phyloP scores from a whole-genome alignment of 352 stramenopile species.

The Phytophthora pistaciae region DNA sequence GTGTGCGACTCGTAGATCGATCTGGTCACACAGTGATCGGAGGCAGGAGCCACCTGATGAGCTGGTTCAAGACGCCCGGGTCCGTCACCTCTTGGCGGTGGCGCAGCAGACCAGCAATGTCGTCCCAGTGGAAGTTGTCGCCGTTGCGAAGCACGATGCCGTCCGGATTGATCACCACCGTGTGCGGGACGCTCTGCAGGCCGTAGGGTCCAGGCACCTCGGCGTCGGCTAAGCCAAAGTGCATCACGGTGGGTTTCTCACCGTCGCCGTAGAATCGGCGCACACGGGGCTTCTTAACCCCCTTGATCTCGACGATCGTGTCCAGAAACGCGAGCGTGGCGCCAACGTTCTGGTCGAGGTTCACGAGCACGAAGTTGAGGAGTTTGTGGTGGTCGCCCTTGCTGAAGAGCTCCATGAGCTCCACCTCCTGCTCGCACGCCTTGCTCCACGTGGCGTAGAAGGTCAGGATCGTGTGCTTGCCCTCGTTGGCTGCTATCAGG shows the following conservation, averaged over 20 bases:
- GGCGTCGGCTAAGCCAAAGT: constrained; percentile 51
- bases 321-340: constrained; percentile 61
- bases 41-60: constrained; percentile 39
- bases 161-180: constrained; percentile 54
- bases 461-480: constrained; percentile 54
- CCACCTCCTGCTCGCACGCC: constrained; percentile 57
- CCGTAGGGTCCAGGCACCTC: constrained; percentile 65
- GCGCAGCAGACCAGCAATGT: constrained; percentile 58
- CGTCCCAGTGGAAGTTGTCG: constrained; percentile 71
- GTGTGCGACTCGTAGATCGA: not conserved
- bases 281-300: constrained; percentile 43
- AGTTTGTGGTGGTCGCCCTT: constrained; percentile 55
- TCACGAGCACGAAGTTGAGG: constrained; percentile 74
- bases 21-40: constrained; percentile 21
- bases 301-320: constrained; percentile 42
- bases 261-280: constrained; percentile 57
- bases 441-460: constrained; percentile 79
- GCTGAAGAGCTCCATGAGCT: constrained; percentile 65
- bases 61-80: constrained; percentile 18
- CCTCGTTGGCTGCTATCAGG: constrained; percentile 39
- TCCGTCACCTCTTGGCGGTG: constrained; percentile 47
- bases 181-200: constrained; percentile 60
- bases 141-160: constrained; percentile 60
- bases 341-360: constrained; percentile 66
- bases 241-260: constrained; percentile 56